These are phyloP conservation scores for Quercus rubra DNA, from an alignment of 306 rosid genomes.

Conservation along the genomic window DNA sequence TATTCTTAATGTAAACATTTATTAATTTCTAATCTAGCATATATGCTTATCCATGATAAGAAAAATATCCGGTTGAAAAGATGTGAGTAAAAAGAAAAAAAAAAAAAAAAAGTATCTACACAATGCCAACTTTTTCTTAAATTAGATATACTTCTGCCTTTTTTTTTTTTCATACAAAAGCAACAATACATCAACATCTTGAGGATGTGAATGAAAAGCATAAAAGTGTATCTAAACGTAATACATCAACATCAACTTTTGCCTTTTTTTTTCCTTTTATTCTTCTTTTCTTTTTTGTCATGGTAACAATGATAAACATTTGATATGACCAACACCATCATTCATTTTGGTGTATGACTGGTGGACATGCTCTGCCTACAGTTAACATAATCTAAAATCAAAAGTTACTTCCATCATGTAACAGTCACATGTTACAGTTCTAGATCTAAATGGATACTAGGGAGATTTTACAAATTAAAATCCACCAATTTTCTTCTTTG, in stretches of 20 bases:
- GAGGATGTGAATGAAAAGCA: neutral
- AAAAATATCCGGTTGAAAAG: neutral
- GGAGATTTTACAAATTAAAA: too few species aligned
- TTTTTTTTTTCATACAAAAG: too few species aligned
- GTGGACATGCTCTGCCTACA: neutral
- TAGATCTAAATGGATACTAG: too few species aligned
- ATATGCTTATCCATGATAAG: neutral
- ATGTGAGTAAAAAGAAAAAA: neutral
- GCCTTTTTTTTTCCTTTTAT: too few species aligned
- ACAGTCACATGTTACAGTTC: too few species aligned
- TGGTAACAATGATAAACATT: neutral
- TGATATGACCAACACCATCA: neutral
- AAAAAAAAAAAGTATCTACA: neutral
- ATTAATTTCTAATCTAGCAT: neutral
- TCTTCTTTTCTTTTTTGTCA: neutral
- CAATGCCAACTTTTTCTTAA: too few species aligned
- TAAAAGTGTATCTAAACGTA: too few species aligned
- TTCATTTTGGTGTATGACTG: neutral
- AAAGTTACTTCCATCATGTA: too few species aligned
- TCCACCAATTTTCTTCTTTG: too few species aligned
- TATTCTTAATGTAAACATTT: neutral
- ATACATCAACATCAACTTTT: too few species aligned
- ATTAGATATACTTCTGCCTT: too few species aligned
- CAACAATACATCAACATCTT: neutral
- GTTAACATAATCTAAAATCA: too few species aligned